Evolutionary conservation across 2,329 filamentous ascomycete species (phyloP), one percentile per base, ranked within the genome.

Genomic region (Phaeosphaeria sp.): DNA sequence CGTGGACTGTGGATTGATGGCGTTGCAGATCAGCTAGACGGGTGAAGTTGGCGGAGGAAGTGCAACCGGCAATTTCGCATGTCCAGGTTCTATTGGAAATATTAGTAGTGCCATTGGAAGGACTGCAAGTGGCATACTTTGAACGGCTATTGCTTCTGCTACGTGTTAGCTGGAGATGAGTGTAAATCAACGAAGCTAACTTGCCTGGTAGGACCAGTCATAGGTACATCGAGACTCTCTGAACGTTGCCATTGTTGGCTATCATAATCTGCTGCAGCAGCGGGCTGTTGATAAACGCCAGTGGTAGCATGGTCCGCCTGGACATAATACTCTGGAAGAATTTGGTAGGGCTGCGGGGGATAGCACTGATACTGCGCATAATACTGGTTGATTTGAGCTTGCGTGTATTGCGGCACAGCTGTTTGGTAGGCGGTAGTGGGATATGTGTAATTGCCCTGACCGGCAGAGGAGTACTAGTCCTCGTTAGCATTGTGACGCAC

Each of bases 21-120:
- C 74, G 71, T 57, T 76, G 72, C 6, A 76, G 71, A 49, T 76
- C 74, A 0, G 74, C 74, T 4, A 72, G 66, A 13, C 74, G 68
- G 1, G 72, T 74, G 57, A 76, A 76, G 33, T 74, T 68, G 8
- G 74, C 74, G 3, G 65, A 72, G 5, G 71, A 74, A 27, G 72
- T 68, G 59, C 73, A 75, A 40, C 60, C 59, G 5, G 66, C 55
- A 11, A 73, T 51, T 21, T 74, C 68, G 59, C 74, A 76, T 30
- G 64, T 71, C 68, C 68, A 76, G 39, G 69, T 75, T 48, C 68
- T 74, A 55, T 30, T 11, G n/a, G 11, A 8, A 6, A 1, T 39
- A 20, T 61, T 55, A 63, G 59, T 30, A 20, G 13, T 39, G 27
- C 15, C 11, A 33, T 49, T 18, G 30, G 36, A 18, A 9, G 22